Base-by-base conservation (phyloP, 345 rosid species). In the Citrus inodora region DNA sequence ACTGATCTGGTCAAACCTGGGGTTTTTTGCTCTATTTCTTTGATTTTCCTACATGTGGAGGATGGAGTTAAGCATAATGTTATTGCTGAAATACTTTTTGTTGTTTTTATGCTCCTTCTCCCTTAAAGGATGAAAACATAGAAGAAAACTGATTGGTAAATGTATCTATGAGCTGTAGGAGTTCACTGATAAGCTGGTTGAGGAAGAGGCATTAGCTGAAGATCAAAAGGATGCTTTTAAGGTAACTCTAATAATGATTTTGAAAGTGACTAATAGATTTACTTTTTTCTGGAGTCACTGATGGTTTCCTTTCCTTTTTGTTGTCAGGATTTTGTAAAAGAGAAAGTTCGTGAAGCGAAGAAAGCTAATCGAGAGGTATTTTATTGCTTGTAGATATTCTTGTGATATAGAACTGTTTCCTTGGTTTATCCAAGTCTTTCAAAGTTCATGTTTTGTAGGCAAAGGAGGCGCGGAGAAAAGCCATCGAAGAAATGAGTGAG, bases 211-310 rank as follows among this genome's bases (percentile, higher is more conserved):
- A 33, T 83, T 97, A 79, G n/a, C 89, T 66, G 88, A 89, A 82
- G 99, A 93, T 81, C 93, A 92, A 76, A 93, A 87, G 87, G 96
- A 94, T 53, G 91, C 90, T n/a, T 93, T 97, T 81, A 91, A 87
- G 93, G 98, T 91, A 56, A 22, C 22, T 71, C 70, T 28, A 46
- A 30, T 62, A 67, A 48, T 56, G 37, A 67, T 35, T 69, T 58
- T 78, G 51, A 22, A 69, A 63, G 61, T 83, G 55, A 62, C 59
- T 71, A 42, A 8, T 73, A 9, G 42, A 38, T 70, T 32, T 75
- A 53, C 17, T 42, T 17, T 70, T 22, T 70, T 51, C 76, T 63
- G 65, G 17, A 76, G 33, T 35, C 4, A 11, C 42, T 61, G 48
- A 32, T 67, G 66, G 68, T 48, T 78, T 0, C n/a, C 13, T 51